Evolutionary conservation across 306 rosid genomes (phyloP), one percentile per base, ranked within the genome.

Genomic region (Pueraria montana): DNA sequence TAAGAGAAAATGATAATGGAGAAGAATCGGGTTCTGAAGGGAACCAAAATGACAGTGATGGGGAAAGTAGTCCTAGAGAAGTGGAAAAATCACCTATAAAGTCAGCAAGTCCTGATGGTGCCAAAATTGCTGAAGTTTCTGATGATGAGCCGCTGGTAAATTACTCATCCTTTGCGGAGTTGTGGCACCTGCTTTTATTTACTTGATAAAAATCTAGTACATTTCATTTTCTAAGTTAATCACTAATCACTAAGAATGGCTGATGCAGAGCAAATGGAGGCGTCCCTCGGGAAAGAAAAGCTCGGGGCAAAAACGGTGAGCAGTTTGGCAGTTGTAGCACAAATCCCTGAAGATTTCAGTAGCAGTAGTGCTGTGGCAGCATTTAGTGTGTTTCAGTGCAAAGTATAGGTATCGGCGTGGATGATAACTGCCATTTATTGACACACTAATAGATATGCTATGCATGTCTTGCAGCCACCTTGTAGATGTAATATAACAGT

Each of bases 121-220:
- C 61, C 43, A 30, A 32, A 77, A 75, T 58, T 58, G 84, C 78
- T 21, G 96, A 93, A 86, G 78, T 90, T 84, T 88, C 98, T 26
- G 99, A 96, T 30, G 95, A 96, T 8, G 99, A 91, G 88, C 99
- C 98, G 26, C 97, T 96, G 78, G 99, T 96, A 94, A 80, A 63
- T 62, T 61, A 38, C 82, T 80, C 64, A 18, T 4, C 74, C 88
- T 85, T 76, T 82, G 32, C 38, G n/a, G 66, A 80, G 36, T 73
- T 80, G n/a, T 49, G 8, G 69, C 62, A 11, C 32, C 36, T 49
- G 24, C n/a, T 78, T 75, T 43, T 68, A 17, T 53, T 18, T 69
- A 55, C 26, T 73, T 49, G 26, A 52, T 13, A 74, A 36, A 70
- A 43, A 18, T 23, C 20, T 21, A 50, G 50, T 55, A 46, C 73